These are phyloP conservation scores for Trichosanthes cucumerina DNA, from an alignment of 306 rosid genomes.

Conservation along the genomic window DNA sequence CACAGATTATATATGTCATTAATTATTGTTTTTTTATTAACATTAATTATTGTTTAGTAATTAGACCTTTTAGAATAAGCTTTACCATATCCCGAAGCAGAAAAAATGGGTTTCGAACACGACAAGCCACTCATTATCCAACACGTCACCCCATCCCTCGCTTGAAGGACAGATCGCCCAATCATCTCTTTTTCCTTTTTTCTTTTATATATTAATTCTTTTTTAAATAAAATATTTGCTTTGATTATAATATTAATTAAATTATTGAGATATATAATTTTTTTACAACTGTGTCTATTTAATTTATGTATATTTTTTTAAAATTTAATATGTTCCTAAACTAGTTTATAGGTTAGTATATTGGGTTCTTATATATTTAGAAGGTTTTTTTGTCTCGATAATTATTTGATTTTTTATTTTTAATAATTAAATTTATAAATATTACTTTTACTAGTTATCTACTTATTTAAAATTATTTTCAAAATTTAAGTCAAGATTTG, in stretches of 20 bases:
- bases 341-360: too few species aligned
- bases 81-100: not conserved
- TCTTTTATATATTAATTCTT: not conserved
- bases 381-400: too few species aligned
- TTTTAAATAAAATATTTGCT: not conserved
- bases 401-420: too few species aligned
- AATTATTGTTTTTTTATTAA: not conserved
- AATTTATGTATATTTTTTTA: too few species aligned
- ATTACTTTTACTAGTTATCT: too few species aligned
- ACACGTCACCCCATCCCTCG: slow-evolving; percentile 12
- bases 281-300: too few species aligned
- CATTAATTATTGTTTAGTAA: not conserved
- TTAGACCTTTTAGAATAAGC: not conserved
- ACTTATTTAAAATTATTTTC: too few species aligned
- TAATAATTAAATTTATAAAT: too few species aligned
- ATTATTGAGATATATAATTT: too few species aligned
- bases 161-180: not conserved
- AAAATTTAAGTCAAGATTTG: too few species aligned
- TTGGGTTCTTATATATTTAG: too few species aligned
- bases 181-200: not conserved
- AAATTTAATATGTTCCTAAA: too few species aligned
- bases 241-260: not conserved
- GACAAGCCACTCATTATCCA: slow-evolving; percentile 3
- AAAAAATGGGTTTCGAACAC: not conserved
- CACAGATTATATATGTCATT: not conserved